Percentiles rank a stretch among this genome's conserved stretches.
Conservation (phyloP, 208 protist genomes). For the Perkinsela sp. region DNA sequence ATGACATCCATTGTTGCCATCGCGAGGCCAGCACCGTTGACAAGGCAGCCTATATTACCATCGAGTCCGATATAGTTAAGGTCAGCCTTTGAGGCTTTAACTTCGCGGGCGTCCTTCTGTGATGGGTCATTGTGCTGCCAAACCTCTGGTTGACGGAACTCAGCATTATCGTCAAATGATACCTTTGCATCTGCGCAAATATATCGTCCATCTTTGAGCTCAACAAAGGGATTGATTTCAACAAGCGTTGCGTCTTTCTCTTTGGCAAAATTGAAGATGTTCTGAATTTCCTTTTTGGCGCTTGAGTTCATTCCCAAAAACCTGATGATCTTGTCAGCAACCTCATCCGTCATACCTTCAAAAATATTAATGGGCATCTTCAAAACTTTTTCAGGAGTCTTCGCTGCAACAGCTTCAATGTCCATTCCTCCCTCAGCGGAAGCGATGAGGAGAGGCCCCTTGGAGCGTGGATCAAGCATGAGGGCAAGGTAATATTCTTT, state of each 20-base stretch:
- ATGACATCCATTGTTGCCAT: constrained; percentile 99
- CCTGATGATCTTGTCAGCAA: constrained; percentile 35
- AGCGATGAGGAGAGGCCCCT: constrained; percentile 67
- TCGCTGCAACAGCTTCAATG: constrained; percentile 88
- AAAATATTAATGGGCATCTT: constrained; percentile 69
- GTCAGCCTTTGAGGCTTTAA: constrained; percentile 75
- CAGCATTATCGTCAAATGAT: constrained; percentile 94
- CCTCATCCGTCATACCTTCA: constrained; percentile 60
- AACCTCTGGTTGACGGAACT: constrained; percentile 83
- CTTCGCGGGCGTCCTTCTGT: constrained; percentile 77
- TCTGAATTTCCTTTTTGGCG: constrained; percentile 69
- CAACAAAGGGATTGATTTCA: constrained; percentile 94
- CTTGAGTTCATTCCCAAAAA: constrained; percentile 62
- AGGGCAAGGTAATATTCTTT: constrained; percentile 94
- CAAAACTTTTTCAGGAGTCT: constrained; percentile 78
- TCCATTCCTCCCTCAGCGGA: constrained; percentile 85
- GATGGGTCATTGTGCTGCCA: constrained; percentile 73
- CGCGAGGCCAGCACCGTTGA: constrained; percentile 93
- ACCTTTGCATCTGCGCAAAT: constrained; percentile 94
- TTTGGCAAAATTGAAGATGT: constrained; percentile 87
- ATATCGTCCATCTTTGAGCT: constrained; percentile 73
- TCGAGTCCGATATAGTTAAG: constrained; percentile 98
- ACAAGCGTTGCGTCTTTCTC: constrained; percentile 84
- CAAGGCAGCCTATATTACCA: constrained; percentile 88
- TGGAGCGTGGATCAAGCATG: constrained; percentile 75